Conservation (phyloP, 768 basidiomycete species). For the Trametes cubensis region DNA sequence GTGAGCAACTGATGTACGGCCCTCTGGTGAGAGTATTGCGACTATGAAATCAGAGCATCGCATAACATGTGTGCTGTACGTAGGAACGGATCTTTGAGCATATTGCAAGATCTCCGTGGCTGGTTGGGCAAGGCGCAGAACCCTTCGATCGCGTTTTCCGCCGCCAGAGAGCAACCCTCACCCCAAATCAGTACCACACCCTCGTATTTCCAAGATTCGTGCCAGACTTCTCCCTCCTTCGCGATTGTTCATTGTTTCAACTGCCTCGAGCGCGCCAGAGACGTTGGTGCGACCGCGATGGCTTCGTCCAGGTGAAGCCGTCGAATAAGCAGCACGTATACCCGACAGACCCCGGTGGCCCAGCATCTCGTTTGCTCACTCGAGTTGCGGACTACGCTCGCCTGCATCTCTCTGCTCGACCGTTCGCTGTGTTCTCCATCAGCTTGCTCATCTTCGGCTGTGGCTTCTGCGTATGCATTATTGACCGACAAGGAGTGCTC, state of each 20-base stretch:
- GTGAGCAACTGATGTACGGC: not conserved
- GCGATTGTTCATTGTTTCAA: not conserved
- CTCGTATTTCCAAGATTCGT: not conserved
- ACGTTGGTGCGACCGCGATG: not conserved
- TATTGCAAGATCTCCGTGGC: not conserved
- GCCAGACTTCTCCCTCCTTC: not conserved
- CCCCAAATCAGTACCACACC: not conserved
- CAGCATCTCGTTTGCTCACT: not conserved
- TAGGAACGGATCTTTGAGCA: not conserved
- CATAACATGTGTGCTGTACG: not conserved
- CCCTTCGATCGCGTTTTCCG: not conserved
- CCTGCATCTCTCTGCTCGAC: constrained; percentile 30
- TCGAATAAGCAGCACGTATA: not conserved
- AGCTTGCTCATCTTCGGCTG: constrained; percentile 35
- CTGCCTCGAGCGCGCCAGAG: not conserved
- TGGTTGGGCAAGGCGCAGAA: not conserved
- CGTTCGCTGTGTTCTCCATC: constrained; percentile 36
- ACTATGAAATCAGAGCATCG: not conserved
- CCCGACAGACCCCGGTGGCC: no score
- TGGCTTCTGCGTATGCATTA: constrained; percentile 36
- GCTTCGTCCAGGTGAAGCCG: not conserved
- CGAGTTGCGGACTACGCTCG: constrained; percentile 34
- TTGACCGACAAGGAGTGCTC: constrained; percentile 35
- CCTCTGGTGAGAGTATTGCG: not conserved
- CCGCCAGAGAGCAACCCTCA: not conserved